Evolutionary conservation across 1,284 basidiomycete species (phyloP).

Genomic region (Papiliotrema fonsecae): DNA sequence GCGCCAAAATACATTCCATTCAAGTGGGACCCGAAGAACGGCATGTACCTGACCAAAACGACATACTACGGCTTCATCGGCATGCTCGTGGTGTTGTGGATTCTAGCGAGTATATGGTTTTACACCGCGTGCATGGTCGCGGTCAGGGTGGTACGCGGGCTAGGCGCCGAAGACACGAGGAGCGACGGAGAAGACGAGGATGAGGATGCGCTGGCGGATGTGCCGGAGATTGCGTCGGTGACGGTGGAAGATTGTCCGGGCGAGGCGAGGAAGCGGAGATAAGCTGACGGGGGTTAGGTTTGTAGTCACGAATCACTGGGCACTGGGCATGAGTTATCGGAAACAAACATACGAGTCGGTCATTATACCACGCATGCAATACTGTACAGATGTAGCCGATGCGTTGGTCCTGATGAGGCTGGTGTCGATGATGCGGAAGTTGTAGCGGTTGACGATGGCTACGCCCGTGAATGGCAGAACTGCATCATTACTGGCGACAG

Average conservation of each 20-base stretch:
- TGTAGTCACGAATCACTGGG: too few relatives aligned
- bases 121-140: conserved; percentile 76
- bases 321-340: too few relatives aligned
- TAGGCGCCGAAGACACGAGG: conserved; percentile 75
- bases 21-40: conserved; percentile 59
- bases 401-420: too few relatives aligned
- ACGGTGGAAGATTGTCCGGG: neutral
- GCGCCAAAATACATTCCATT: conserved; percentile 53
- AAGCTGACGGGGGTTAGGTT: neutral
- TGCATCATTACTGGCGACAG: too few relatives aligned
- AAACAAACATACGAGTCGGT: too few relatives aligned
- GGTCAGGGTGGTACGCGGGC: conserved; percentile 68
- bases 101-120: conserved; percentile 79
- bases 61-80: conserved; percentile 55
- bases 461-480: too few relatives aligned
- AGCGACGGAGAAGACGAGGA: conserved; percentile 68
- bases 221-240: conserved; percentile 1
- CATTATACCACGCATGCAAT: too few relatives aligned
- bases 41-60: conserved; percentile 56
- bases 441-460: too few relatives aligned
- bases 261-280: neutral
- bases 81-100: conserved; percentile 57
- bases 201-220: conserved; percentile 5
- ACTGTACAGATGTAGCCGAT: too few relatives aligned
- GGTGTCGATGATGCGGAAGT: too few relatives aligned